phyloP scores from a whole-genome alignment of 495 filamentous ascomycete genomes.

The Annulohypoxylon nitens region DNA sequence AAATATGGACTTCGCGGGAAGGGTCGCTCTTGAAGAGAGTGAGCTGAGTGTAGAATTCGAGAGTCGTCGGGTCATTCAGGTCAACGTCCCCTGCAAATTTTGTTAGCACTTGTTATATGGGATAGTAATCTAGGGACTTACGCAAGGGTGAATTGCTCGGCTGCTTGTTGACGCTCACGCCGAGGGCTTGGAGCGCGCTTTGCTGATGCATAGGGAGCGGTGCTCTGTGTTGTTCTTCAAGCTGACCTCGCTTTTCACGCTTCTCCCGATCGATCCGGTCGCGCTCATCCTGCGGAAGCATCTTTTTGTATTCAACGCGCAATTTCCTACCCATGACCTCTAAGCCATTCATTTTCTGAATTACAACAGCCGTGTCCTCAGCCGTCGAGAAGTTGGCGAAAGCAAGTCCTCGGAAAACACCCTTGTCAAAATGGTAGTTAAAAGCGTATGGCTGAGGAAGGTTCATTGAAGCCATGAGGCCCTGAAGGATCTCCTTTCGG shows the following conservation, averaged over 20 bases:
- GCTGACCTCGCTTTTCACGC: slow-evolving; percentile 92
- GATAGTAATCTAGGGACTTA: slow-evolving; percentile 25
- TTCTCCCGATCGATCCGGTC: slow-evolving; percentile 98
- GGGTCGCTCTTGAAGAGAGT: slow-evolving; percentile 87
- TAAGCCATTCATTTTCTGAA: slow-evolving; percentile 91
- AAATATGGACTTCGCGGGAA: slow-evolving; percentile 81
- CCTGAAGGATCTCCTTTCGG: slow-evolving; percentile 93
- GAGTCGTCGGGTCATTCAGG: slow-evolving; percentile 89
- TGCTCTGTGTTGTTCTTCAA: slow-evolving; percentile 92
- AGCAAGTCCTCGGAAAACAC: slow-evolving; percentile 94
- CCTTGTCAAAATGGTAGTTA: slow-evolving; percentile 99
- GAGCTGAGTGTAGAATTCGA: slow-evolving; percentile 89
- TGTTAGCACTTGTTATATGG: slow-evolving; percentile 44
- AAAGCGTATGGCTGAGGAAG: slow-evolving; percentile 97
- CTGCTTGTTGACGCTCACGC: slow-evolving; percentile 66
- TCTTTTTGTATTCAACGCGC: slow-evolving; percentile 99
- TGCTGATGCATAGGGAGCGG: slow-evolving; percentile 79
- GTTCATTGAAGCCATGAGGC: slow-evolving; percentile 90
- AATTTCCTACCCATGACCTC: slow-evolving; percentile 95
- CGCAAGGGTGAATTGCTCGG: slow-evolving; percentile 55
- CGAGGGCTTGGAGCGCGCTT: slow-evolving; percentile 84
- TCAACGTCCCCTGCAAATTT: slow-evolving; percentile 73
- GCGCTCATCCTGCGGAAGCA: slow-evolving; percentile 93
- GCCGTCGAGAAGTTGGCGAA: slow-evolving; percentile 99
- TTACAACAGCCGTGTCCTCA: slow-evolving; percentile 91